A percentile compares a stretch with the other conserved stretches of the same genome.
Evolutionary conservation across 768 basidiomycete species (phyloP).

Genomic region (Pisolithus marmoratus): DNA sequence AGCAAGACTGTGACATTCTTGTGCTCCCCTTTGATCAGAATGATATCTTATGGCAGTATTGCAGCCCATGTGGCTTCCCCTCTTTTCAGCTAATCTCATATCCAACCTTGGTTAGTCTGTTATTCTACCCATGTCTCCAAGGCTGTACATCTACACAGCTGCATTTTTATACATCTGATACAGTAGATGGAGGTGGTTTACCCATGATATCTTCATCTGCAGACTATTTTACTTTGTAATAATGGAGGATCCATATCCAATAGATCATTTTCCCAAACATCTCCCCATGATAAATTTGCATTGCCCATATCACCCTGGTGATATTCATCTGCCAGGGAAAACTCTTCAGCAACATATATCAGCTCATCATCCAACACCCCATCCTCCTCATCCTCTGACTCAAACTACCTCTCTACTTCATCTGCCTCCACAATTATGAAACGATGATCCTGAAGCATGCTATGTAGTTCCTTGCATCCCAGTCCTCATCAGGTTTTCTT

Average conservation of each 20-base stretch:
- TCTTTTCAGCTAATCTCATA: too few relatives aligned
- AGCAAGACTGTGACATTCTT: too few relatives aligned
- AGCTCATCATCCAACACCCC: slow-evolving; percentile 1
- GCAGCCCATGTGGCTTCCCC: too few relatives aligned
- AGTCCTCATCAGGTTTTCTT: not conserved
- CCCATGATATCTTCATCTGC: not conserved
- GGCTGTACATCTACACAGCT: too few relatives aligned
- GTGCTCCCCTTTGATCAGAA: too few relatives aligned
- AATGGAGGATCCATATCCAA: not conserved
- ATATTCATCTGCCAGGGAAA: slow-evolving; percentile 5
- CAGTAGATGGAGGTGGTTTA: too few relatives aligned
- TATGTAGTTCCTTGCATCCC: not conserved
- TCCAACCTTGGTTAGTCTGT: too few relatives aligned
- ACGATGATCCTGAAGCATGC: too few relatives aligned
- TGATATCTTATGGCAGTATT: too few relatives aligned
- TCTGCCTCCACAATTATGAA: too few relatives aligned
- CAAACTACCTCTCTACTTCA: not conserved
- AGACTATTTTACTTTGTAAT: not conserved
- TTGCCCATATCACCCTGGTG: not conserved
- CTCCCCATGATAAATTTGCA: not conserved
- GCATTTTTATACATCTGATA: too few relatives aligned
- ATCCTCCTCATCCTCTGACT: not conserved
- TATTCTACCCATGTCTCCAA: too few relatives aligned
- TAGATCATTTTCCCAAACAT: not conserved
- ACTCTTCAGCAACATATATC: slow-evolving; percentile 4